These are phyloP conservation scores for Boechera divaricarpa DNA, from an alignment of 345 rosid genomes.

Conservation along the genomic window DNA sequence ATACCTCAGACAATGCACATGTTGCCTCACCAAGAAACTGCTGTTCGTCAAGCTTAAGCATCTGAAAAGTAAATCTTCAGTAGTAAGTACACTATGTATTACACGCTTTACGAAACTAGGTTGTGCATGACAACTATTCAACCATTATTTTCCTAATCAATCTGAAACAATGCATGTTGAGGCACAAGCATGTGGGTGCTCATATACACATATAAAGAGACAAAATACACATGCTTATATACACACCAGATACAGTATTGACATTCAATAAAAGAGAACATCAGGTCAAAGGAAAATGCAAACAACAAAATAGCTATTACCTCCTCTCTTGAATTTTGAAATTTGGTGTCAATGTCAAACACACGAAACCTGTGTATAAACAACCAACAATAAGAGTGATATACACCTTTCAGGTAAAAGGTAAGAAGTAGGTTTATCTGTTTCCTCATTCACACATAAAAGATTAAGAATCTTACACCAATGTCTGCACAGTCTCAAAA, in stretches of 20 bases:
- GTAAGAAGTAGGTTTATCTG: not conserved
- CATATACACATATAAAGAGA: constrained; percentile 1
- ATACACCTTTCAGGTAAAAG: constrained; percentile 1
- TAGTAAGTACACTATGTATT: constrained; percentile 19
- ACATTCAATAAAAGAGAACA: not conserved
- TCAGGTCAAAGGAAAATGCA: constrained; percentile 8
- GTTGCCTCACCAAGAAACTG: constrained; percentile 82
- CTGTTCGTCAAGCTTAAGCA: constrained; percentile 57
- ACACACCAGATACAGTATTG: not conserved
- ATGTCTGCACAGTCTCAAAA: constrained; percentile 76
- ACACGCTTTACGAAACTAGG: not conserved
- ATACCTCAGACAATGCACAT: constrained; percentile 71
- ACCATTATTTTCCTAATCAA: not conserved
- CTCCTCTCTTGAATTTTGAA: constrained; percentile 67
- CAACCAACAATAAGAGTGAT: constrained; percentile 10
- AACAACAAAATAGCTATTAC: constrained; percentile 43
- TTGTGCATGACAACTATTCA: not conserved
- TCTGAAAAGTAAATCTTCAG: constrained; percentile 49
- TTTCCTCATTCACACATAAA: not conserved
- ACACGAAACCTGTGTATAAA: constrained; percentile 63
- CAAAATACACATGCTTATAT: not conserved
- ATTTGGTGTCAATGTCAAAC: constrained; percentile 76
- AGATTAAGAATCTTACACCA: constrained; percentile 58
- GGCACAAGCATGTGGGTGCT: constrained; percentile 9
- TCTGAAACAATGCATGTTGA: not conserved